A percentile compares a stretch with the other conserved stretches of the same genome.
These are phyloP conservation scores for Solanum peruvianum DNA, from an alignment of 257 asterid species.

Conservation along the genomic window DNA sequence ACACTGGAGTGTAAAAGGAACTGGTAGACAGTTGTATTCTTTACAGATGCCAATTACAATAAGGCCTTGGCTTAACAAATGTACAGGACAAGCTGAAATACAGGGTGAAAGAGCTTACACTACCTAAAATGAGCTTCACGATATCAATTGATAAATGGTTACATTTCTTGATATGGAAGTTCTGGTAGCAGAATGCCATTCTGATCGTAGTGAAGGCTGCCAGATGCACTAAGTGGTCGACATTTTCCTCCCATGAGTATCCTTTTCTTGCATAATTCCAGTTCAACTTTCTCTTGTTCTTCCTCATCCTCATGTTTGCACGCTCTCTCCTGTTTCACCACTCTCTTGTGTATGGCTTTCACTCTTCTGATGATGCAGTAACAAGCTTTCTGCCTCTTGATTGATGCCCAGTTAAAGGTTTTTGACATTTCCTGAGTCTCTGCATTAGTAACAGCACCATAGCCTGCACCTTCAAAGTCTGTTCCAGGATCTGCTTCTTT, in stretches of 20 bases:
- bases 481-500: background rate
- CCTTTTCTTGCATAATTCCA: slow-evolving; percentile 62
- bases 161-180: background rate
- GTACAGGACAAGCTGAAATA: background rate
- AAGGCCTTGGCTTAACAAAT: background rate
- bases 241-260: slow-evolving; percentile 67
- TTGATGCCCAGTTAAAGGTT: background rate
- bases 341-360: background rate
- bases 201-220: slow-evolving; percentile 44
- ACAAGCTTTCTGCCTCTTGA: background rate
- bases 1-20: background rate
- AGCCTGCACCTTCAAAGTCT: background rate
- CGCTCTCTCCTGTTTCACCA: background rate
- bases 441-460: background rate
- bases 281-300: background rate
- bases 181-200: slow-evolving; percentile 46
- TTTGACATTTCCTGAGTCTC: background rate
- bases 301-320: background rate
- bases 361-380: background rate
- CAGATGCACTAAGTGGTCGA: slow-evolving; percentile 38
- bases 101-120: background rate
- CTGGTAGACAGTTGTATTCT: background rate
- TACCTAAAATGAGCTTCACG: background rate
- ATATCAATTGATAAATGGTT: background rate
- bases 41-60: background rate